Conservation (phyloP, 1,139 yeast genomes). For the Taphrina populina region DNA sequence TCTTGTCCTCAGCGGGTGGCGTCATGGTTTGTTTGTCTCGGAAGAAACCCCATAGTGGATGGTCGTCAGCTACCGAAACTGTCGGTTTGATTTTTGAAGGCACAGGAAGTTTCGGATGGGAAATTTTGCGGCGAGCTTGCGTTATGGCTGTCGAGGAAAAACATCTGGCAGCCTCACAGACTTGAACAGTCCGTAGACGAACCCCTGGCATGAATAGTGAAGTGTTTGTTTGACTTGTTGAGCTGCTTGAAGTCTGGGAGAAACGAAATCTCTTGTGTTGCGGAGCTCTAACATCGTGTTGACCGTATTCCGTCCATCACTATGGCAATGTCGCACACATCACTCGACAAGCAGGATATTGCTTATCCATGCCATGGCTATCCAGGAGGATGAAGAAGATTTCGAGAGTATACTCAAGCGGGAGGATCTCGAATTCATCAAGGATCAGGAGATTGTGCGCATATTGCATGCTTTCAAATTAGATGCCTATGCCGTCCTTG, state of each 20-base stretch:
- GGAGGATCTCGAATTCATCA: conserved; percentile 29
- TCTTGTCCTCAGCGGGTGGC: conserved; percentile 40
- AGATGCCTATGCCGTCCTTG: conserved; percentile 60
- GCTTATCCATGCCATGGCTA: no score
- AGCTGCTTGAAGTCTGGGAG: no score
- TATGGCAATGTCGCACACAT: no score
- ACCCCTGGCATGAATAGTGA: no score
- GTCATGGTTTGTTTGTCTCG: conserved; percentile 53
- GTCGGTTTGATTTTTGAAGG: conserved; percentile 20
- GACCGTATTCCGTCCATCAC: no score
- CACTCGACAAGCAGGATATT: no score
- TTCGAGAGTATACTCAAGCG: conserved; percentile 26
- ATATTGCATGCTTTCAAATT: conserved; percentile 52
- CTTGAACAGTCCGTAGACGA: no score
- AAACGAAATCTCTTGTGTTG: no score
- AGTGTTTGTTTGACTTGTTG: no score
- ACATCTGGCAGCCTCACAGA: background rate
- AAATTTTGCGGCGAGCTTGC: conserved; percentile 9
- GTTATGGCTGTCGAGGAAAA: background rate
- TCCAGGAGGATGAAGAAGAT: conserved; percentile 8
- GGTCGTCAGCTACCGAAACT: conserved; percentile 55
- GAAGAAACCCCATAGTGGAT: conserved; percentile 95
- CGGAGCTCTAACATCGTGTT: no score
- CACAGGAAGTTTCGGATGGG: conserved; percentile 26
- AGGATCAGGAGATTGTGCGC: conserved; percentile 59